These are phyloP conservation scores for Nadsonia starkeyi-henricii DNA, from an alignment of 1,139 yeast species.

Conservation along the genomic window DNA sequence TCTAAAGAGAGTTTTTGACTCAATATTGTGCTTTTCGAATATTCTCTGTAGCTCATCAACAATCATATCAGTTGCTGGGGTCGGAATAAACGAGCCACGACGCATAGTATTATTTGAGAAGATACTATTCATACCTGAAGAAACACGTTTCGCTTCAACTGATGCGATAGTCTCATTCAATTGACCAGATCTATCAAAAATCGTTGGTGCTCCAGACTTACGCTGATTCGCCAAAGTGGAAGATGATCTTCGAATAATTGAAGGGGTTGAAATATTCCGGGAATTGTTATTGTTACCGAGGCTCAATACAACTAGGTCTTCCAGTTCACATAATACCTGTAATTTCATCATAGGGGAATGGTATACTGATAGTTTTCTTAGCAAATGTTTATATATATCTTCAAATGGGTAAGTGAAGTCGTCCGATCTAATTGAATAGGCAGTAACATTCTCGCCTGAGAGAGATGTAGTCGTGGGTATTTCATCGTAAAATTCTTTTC, in stretches of 20 bases:
- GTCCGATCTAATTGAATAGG: background rate
- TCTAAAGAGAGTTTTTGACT: constrained; percentile 22
- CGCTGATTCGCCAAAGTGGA: constrained; percentile 1
- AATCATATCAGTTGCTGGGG: constrained; percentile 22
- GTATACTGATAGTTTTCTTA: constrained; percentile 16
- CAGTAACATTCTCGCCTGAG: constrained; percentile 1
- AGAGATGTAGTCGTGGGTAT: background rate
- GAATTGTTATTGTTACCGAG: constrained; percentile 9
- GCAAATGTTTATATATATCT: constrained; percentile 17
- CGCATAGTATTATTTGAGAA: constrained; percentile 4
- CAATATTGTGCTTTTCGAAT: constrained; percentile 15
- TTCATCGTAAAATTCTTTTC: background rate
- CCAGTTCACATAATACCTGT: constrained; percentile 18
- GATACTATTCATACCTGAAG: constrained; percentile 12
- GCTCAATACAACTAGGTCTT: constrained; percentile 19
- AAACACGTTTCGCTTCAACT: constrained; percentile 17
- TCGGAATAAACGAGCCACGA: constrained; percentile 7
- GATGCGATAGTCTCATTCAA: constrained; percentile 18
- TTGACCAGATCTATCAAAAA: constrained; percentile 13
- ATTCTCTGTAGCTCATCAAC: constrained; percentile 21
- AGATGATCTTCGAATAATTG: constrained; percentile 9
- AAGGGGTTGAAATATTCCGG: constrained; percentile 11
- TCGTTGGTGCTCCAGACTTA: constrained; percentile 8
- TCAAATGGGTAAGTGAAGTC: constrained; percentile 11
- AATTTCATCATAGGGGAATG: constrained; percentile 21